Evolutionary conservation across 2,329 filamentous ascomycete species (phyloP), one percentile per base, ranked within the genome.

Genomic region (Apiospora koreana): DNA sequence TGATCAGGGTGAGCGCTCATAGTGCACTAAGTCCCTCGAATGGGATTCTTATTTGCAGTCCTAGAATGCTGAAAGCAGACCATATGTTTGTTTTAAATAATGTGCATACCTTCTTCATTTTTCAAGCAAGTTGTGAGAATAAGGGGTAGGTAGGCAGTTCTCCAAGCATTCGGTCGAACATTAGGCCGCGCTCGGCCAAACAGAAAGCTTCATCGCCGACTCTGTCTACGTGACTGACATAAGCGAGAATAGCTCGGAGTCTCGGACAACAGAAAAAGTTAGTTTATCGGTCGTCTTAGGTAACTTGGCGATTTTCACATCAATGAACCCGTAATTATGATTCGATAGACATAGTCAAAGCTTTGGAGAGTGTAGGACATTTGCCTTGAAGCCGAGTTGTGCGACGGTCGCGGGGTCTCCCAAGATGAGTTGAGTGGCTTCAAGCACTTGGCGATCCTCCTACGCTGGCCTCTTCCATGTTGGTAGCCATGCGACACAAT

Each of bases 131-230:
- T n/a, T n/a, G n/a, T n/a, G n/a, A n/a, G n/a, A n/a, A n/a, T n/a
- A n/a, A n/a, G n/a, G n/a, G 50, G 28, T 50, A 21, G 7, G 18
- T 35, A 16, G 5, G 41, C 3, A 14, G 54, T 28, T n/a, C 12
- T 12, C 14, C 54, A 21, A 31, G 7, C 28, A 67, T 48, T 73
- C 73, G 73, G 73, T 70, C 45, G 65, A 75, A 75, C 71, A 67
- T 74, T 72, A 73, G 70, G 31, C 72, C 73, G 73, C 67, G 50
- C 16, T 35, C 54, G 54, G 54, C 12, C 21, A 6, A 6, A 62
- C 21, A n/a, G 54, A 35, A 58, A 10, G 31, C 28, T n/a, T 46
- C n/a, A 62, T 62, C 31, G 21, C 54, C 54, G 54, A 62, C 54
- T 12, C 54, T 21, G n/a, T 38, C 18, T 62, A 16, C n/a, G n/a